These are phyloP conservation scores for Penicillium aurantiogriseum DNA, from an alignment of 2,329 filamentous ascomycete species.

Conservation along the genomic window DNA sequence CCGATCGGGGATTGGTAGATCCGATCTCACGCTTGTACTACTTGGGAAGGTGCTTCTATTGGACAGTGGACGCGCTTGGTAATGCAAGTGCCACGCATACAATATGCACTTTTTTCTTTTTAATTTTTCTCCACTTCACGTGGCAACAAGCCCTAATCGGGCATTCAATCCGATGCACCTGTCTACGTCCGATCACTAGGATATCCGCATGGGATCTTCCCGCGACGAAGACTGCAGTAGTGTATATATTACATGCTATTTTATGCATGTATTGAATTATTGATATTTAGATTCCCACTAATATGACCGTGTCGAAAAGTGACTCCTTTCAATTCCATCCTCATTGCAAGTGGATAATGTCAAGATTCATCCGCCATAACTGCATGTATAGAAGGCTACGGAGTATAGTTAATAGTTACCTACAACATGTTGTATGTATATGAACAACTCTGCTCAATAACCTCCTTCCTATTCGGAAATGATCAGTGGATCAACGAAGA, in stretches of 20 bases:
- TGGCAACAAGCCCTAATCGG: constrained; percentile 22
- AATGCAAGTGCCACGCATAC: background rate
- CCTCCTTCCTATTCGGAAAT: constrained; percentile 25
- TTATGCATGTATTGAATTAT: background rate
- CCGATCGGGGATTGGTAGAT: constrained; percentile 11
- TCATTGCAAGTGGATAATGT: background rate
- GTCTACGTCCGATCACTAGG: constrained; percentile 2
- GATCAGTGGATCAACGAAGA: constrained; percentile 15
- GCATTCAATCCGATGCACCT: constrained; percentile 30
- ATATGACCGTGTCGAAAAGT: background rate
- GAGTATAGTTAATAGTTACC: background rate
- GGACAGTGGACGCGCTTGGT: background rate
- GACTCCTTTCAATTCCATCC: background rate
- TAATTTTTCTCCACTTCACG: constrained; percentile 2
- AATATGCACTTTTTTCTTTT: background rate
- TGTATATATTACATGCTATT: background rate
- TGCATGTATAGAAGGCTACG: background rate
- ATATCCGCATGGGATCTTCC: constrained; percentile 11
- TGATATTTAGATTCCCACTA: background rate
- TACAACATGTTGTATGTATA: too few relatives aligned
- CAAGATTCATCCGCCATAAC: background rate
- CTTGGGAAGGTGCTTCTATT: constrained; percentile 14
- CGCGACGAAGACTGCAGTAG: constrained; percentile 5
- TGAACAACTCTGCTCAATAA: constrained; percentile 7
- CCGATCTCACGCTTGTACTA: constrained; percentile 9